phyloP scores from a whole-genome alignment of 176 grass and related monocot genomes.

The Bolboschoenus planiculmis region DNA sequence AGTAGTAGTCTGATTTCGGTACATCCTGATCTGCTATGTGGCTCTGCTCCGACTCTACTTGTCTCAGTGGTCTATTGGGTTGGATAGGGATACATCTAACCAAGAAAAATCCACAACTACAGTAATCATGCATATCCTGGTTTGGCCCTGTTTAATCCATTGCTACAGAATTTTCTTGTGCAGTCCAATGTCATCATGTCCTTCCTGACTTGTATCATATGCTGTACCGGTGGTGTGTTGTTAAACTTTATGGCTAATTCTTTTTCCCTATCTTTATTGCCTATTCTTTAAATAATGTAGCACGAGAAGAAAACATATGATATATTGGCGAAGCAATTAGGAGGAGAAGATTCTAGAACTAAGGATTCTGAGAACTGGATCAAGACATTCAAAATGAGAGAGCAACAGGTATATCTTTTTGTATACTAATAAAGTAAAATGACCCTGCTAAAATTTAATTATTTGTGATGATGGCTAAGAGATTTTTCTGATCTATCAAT shows the following conservation, averaged over 20 bases:
- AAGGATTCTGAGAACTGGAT: conserved; percentile 95
- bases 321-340: conserved; percentile 84
- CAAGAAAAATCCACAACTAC: background rate
- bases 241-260: background rate
- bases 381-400: conserved; percentile 65
- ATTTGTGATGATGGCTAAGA: background rate
- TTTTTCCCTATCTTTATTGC: background rate
- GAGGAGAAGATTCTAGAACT: conserved; percentile 72
- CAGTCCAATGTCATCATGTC: background rate
- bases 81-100: background rate
- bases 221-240: background rate
- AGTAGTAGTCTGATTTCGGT: background rate
- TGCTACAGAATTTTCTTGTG: background rate
- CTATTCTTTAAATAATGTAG: conserved; percentile 33
- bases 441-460: background rate
- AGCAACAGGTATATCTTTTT: conserved; percentile 67
- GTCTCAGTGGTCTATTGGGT: background rate
- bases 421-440: background rate
- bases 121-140: background rate
- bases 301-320: conserved; percentile 87
- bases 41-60: background rate
- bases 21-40: background rate
- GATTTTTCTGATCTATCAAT: background rate
- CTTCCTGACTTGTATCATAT: background rate
- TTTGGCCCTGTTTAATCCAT: background rate